phyloP scores from a whole-genome alignment of 495 filamentous ascomycete genomes.

The Sordaria brevicollis region DNA sequence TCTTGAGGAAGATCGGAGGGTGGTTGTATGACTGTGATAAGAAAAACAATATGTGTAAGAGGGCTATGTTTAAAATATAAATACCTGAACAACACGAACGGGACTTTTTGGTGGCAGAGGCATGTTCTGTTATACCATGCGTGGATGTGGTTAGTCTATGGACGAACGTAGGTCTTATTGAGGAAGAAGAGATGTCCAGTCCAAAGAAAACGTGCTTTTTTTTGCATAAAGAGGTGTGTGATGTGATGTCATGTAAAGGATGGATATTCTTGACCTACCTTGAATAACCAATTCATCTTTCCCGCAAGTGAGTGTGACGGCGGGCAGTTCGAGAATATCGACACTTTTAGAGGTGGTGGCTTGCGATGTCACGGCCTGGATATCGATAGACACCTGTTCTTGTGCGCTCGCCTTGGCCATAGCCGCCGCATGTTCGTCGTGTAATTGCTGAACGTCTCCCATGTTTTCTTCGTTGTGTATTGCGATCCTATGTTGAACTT shows the following conservation, averaged over 20 bases:
- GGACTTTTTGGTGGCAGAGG: background rate
- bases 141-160: background rate
- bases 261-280: conserved; percentile 5
- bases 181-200: background rate
- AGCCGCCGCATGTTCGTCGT: background rate
- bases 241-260: background rate
- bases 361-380: background rate
- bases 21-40: background rate
- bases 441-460: background rate
- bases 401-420: background rate
- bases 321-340: conserved; percentile 14
- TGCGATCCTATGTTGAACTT: background rate
- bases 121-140: background rate
- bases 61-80: background rate
- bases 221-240: background rate
- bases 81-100: background rate
- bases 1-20: background rate
- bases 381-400: background rate
- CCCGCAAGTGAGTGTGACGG: conserved; percentile 14
- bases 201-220: background rate
- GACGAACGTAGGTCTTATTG: background rate
- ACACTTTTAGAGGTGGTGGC: background rate
- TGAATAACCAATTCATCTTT: conserved; percentile 11
- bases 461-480: background rate
- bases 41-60: background rate